Conservation (phyloP, 257 asterid species). For the Ilex aquifolium region DNA sequence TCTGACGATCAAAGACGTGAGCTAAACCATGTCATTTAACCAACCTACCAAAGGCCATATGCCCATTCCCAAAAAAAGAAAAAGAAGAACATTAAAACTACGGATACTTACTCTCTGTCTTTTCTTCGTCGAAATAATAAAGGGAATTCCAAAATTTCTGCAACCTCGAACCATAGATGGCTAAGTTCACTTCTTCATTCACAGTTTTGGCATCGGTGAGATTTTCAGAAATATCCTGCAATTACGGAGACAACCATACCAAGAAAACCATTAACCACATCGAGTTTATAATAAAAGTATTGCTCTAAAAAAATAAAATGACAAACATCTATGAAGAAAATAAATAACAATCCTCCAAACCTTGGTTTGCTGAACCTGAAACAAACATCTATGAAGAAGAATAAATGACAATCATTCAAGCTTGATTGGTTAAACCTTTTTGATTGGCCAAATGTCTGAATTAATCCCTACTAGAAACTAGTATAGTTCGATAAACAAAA, state of each 20-base stretch:
- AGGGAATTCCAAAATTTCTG: constrained; percentile 36
- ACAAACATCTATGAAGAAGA: too few relatives aligned
- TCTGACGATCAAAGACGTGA: not conserved
- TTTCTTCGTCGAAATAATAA: constrained; percentile 42
- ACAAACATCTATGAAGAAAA: too few relatives aligned
- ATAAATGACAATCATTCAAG: too few relatives aligned
- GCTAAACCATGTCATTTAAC: not conserved
- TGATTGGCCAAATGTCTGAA: too few relatives aligned
- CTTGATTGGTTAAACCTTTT: too few relatives aligned
- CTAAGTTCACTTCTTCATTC: constrained; percentile 18
- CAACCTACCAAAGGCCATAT: not conserved
- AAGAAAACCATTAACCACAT: too few relatives aligned
- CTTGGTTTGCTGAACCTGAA: too few relatives aligned
- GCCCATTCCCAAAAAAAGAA: not conserved
- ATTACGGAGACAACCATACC: not conserved
- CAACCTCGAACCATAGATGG: constrained; percentile 30
- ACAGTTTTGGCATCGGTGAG: constrained; percentile 38
- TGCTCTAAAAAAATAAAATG: too few relatives aligned
- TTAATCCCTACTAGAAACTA: too few relatives aligned
- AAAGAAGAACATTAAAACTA: not conserved
- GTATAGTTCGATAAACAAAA: too few relatives aligned
- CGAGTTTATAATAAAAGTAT: too few relatives aligned
- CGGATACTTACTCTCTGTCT: constrained; percentile 29
- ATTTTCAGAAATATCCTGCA: constrained; percentile 38
- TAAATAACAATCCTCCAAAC: too few relatives aligned